phyloP scores from a whole-genome alignment of 2,329 filamentous ascomycete species.

The Nemania abortiva region DNA sequence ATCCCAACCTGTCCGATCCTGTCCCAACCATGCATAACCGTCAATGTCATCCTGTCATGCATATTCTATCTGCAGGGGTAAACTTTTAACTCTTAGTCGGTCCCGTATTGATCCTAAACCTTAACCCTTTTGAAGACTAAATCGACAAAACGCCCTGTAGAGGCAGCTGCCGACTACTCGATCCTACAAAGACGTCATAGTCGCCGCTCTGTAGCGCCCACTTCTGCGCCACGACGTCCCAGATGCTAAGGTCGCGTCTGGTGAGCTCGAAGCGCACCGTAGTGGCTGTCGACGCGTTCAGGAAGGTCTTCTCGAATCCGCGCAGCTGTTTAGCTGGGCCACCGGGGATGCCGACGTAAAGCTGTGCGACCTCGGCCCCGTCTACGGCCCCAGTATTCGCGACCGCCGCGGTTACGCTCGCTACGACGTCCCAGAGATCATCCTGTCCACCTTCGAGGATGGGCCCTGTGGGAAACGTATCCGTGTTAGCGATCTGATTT shows the following conservation, averaged over 20 bases:
- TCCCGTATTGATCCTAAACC: not conserved
- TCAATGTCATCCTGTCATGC: not conserved
- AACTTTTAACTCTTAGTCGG: not conserved
- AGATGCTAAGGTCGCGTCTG: constrained; percentile 74
- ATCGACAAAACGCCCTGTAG: constrained; percentile 56
- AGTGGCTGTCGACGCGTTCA: constrained; percentile 60
- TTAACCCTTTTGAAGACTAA: constrained; percentile 36
- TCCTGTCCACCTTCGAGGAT: constrained; percentile 59
- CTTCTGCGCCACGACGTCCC: constrained; percentile 71
- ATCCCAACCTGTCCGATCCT: not conserved
- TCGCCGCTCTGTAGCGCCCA: constrained; percentile 66
- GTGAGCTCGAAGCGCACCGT: constrained; percentile 66
- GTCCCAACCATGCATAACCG: not conserved
- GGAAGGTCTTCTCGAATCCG: constrained; percentile 71
- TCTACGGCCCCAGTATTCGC: constrained; percentile 57
- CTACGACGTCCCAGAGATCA: constrained; percentile 63
- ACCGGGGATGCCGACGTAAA: constrained; percentile 62
- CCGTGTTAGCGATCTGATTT: constrained; percentile 46
- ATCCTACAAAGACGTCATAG: constrained; percentile 61
- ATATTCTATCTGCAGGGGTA: not conserved
- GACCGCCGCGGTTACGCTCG: constrained; percentile 55
- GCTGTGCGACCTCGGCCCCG: constrained; percentile 62
- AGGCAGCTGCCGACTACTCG: constrained; percentile 61
- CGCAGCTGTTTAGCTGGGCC: constrained; percentile 70
- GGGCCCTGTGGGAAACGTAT: constrained; percentile 55